phyloP scores from a whole-genome alignment of 768 basidiomycete species.

The Suillus subluteus region DNA sequence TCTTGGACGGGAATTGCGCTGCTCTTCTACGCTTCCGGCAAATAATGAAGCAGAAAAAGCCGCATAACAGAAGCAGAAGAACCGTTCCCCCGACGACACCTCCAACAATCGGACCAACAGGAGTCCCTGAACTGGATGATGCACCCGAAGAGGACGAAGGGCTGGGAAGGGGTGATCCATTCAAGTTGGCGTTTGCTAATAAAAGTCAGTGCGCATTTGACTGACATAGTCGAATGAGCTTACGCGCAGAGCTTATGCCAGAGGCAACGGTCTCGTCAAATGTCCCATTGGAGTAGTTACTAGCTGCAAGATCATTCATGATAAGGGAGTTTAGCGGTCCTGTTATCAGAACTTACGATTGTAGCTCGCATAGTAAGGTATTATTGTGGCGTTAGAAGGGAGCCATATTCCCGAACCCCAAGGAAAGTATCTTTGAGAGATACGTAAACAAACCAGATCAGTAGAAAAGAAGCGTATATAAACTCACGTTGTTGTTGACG shows the following conservation, averaged over 20 bases:
- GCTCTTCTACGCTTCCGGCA: slow-evolving; percentile 17
- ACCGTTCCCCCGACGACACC: slow-evolving; percentile 25
- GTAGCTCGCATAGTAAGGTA: slow-evolving; percentile 28
- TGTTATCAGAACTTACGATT: slow-evolving; percentile 23
- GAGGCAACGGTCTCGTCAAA: slow-evolving; percentile 22
- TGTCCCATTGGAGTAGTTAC: slow-evolving; percentile 18
- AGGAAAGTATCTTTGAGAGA: slow-evolving; percentile 28
- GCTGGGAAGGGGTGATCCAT: slow-evolving; percentile 18
- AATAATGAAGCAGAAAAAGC: slow-evolving; percentile 17
- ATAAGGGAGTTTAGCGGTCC: slow-evolving; percentile 6
- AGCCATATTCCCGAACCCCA: slow-evolving; percentile 11
- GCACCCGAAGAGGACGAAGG: not conserved
- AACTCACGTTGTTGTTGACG: slow-evolving; percentile 24
- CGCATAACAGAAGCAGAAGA: slow-evolving; percentile 19
- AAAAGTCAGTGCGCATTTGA: not conserved
- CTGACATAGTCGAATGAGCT: not conserved
- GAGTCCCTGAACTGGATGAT: slow-evolving; percentile 3
- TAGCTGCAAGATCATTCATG: slow-evolving; percentile 17
- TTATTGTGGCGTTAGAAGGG: slow-evolving; percentile 20
- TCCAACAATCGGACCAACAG: slow-evolving; percentile 24
- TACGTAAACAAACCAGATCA: not conserved
- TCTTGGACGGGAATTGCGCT: not conserved
- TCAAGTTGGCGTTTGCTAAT: slow-evolving; percentile 22
- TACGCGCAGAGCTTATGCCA: slow-evolving; percentile 17
- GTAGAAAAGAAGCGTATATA: not conserved